Evolutionary conservation across 2,329 filamentous ascomycete species (phyloP).

Genomic region (Scedosporium minutisporum): DNA sequence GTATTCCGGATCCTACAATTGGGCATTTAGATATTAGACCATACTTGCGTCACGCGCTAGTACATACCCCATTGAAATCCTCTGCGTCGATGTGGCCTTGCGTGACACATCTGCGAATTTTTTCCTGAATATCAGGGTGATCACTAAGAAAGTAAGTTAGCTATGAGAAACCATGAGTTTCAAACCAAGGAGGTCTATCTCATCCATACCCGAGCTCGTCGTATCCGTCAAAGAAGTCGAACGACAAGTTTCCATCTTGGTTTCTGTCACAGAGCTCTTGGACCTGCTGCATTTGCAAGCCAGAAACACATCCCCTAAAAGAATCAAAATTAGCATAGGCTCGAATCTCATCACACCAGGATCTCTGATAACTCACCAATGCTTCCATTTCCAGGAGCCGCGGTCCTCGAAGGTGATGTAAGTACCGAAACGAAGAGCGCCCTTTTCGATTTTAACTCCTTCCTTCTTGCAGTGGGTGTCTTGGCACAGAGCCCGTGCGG

Average conservation of each 20-base stretch:
- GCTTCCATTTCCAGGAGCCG: constrained; percentile 66
- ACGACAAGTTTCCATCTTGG: constrained; percentile 41
- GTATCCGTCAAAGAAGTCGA: constrained; percentile 66
- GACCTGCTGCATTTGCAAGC: constrained; percentile 58
- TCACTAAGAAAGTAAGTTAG: constrained; percentile 18
- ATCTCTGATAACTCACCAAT: constrained; percentile 57
- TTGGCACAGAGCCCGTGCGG: constrained; percentile 64
- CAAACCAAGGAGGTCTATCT: not conserved
- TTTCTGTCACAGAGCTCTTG: constrained; percentile 42
- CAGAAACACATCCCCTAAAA: constrained; percentile 78
- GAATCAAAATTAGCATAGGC: not conserved
- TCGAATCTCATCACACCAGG: not conserved
- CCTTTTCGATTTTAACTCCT: constrained; percentile 64
- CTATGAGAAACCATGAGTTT: not conserved
- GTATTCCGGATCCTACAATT: constrained; percentile 57
- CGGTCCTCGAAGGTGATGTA: constrained; percentile 56
- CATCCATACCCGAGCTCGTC: constrained; percentile 56
- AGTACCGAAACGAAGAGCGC: constrained; percentile 65
- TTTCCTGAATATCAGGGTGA: constrained; percentile 56
- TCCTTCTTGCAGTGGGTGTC: constrained; percentile 63
- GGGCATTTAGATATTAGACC: constrained; percentile 8
- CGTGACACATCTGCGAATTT: constrained; percentile 61
- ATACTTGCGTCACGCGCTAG: not conserved
- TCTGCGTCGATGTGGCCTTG: constrained; percentile 75
- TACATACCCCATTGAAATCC: constrained; percentile 79